These are phyloP conservation scores for Aspergillus fijiensis DNA, from an alignment of 2,329 filamentous ascomycete genomes.

Conservation along the genomic window DNA sequence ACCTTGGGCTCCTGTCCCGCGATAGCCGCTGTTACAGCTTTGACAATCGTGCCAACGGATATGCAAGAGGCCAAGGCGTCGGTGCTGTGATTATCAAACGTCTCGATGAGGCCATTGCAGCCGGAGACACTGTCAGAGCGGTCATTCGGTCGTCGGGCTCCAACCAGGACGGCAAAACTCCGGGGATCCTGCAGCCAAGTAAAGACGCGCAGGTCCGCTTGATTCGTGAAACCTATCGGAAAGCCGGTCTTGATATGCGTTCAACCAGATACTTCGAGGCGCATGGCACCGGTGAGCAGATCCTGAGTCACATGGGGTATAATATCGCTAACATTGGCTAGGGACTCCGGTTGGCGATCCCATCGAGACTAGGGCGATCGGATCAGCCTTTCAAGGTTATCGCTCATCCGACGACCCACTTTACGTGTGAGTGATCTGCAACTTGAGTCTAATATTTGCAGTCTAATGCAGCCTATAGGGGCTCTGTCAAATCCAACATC, in stretches of 20 bases:
- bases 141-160: conserved; percentile 30
- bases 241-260: conserved; percentile 9
- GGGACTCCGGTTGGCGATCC: conserved; percentile 35
- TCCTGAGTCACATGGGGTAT: not conserved
- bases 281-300: conserved; percentile 10
- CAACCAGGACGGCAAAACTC: conserved; percentile 32
- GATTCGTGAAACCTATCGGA: conserved; percentile 27
- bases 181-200: conserved; percentile 26
- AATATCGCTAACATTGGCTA: conserved; percentile 14
- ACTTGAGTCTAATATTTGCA: not conserved
- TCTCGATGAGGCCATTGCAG: conserved; percentile 45
- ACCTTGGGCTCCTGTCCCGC: conserved; percentile 11
- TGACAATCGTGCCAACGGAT: conserved; percentile 46
- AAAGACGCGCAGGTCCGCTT: conserved; percentile 29
- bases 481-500: conserved; percentile 15
- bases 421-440: not conserved
- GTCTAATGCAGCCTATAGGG: not conserved
- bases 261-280: conserved; percentile 14
- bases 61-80: conserved; percentile 52
- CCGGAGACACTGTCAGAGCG: conserved; percentile 44
- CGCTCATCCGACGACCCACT: conserved; percentile 2
- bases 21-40: conserved; percentile 18
- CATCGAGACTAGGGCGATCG: conserved; percentile 18
- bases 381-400: conserved; percentile 7
- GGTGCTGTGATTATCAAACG: conserved; percentile 51